Percentiles rank a stretch among this genome's conserved stretches.
These are phyloP conservation scores for Ceratocystis ficicola DNA, from an alignment of 2,329 filamentous ascomycete genomes.

Conservation along the genomic window DNA sequence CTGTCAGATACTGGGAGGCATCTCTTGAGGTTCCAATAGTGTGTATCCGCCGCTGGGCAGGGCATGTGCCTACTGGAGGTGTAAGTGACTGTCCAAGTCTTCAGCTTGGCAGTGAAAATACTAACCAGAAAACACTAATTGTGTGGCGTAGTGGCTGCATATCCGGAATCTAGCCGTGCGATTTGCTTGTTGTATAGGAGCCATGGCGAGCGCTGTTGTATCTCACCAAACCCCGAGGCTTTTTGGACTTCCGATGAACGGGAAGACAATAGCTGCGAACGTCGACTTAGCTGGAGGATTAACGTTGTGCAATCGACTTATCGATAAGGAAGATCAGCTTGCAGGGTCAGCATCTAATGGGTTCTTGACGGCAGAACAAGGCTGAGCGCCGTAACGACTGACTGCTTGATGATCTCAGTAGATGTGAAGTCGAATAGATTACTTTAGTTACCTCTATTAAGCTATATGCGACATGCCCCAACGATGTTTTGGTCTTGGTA, in stretches of 20 bases:
- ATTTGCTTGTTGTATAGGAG: not conserved
- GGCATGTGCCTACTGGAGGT: not conserved
- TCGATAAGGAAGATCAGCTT: not conserved
- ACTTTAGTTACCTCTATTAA: not conserved
- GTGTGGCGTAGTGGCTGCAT: not conserved
- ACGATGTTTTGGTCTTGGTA: not conserved
- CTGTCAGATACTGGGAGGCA: not conserved
- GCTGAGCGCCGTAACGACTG: not conserved
- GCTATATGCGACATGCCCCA: not conserved
- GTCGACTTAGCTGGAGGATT: slow-evolving; percentile 4
- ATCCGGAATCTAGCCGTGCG: not conserved
- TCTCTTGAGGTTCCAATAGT: no score
- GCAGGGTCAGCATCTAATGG: not conserved
- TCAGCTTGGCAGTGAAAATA: not conserved
- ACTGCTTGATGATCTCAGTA: not conserved
- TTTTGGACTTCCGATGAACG: not conserved
- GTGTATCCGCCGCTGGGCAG: not conserved
- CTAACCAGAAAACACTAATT: not conserved
- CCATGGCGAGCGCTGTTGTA: not conserved
- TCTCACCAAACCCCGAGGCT: not conserved
- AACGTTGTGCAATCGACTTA: slow-evolving; percentile 2
- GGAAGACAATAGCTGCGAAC: not conserved
- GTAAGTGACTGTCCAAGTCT: not conserved
- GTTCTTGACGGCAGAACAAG: not conserved
- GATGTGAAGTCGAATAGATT: not conserved